These are phyloP conservation scores for Eimeria maxima DNA, from an alignment of 169 alveolate genomes.

Conservation along the genomic window DNA sequence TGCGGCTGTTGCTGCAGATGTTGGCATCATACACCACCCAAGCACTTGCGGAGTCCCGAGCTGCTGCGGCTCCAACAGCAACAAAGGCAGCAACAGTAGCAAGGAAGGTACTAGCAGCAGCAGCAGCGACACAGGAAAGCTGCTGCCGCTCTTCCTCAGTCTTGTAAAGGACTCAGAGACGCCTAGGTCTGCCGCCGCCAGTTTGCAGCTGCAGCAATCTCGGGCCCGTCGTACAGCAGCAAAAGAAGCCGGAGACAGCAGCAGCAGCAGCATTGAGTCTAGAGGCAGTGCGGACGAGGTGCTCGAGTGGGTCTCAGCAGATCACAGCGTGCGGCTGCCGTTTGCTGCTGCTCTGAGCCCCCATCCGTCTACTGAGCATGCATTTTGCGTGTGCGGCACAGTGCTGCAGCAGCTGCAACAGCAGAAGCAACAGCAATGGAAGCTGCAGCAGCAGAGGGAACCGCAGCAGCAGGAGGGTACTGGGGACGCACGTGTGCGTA, in stretches of 20 bases:
- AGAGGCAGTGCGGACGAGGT: background rate
- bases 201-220: background rate
- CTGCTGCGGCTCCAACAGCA: slow-evolving; percentile 14
- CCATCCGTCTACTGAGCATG: background rate
- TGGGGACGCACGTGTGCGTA: background rate
- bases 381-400: slow-evolving; percentile 36
- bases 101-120: slow-evolving; percentile 2
- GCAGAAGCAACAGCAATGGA: slow-evolving; percentile 22
- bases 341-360: slow-evolving; percentile 37
- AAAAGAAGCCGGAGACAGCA: background rate
- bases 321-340: slow-evolving; percentile 23
- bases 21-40: slow-evolving; percentile 81
- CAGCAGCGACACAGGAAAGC: background rate
- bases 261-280: background rate
- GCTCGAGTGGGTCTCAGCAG: slow-evolving; percentile 27
- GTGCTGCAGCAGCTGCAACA: slow-evolving; percentile 51
- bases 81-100: background rate
- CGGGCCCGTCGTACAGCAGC: slow-evolving; percentile 29
- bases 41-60: slow-evolving; percentile 26
- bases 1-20: slow-evolving; percentile 96
- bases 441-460: background rate
- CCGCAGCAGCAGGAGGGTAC: background rate
- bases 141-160: background rate
- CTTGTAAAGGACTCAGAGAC: background rate
- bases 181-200: background rate